Conservation (phyloP, 1,139 yeast genomes). For the Protomyces lactucae-debilis region DNA sequence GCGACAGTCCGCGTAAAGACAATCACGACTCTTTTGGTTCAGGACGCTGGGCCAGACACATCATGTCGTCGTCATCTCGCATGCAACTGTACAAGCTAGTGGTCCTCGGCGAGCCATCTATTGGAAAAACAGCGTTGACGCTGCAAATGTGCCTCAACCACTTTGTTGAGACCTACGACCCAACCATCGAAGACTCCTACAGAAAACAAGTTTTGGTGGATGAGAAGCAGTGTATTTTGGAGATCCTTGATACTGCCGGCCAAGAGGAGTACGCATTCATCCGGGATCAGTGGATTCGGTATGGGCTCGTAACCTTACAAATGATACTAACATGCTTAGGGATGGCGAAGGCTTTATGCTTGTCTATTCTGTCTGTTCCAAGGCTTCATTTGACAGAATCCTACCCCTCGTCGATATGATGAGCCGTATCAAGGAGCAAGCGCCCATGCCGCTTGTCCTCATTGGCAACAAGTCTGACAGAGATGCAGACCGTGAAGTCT, state of each 20-base stretch:
- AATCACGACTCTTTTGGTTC: background rate
- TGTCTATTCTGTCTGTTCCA: slow-evolving; percentile 86
- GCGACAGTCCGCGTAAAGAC: too few relatives aligned
- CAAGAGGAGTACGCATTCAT: slow-evolving; percentile 96
- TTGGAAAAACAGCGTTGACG: slow-evolving; percentile 56
- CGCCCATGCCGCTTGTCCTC: slow-evolving; percentile 45
- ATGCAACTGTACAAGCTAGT: slow-evolving; percentile 59
- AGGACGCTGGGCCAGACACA: background rate
- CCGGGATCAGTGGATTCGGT: slow-evolving; percentile 79
- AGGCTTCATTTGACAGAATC: slow-evolving; percentile 75
- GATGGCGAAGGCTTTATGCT: slow-evolving; percentile 71
- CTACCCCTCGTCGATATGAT: slow-evolving; percentile 83
- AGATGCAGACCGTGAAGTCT: slow-evolving; percentile 65
- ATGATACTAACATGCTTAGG: background rate
- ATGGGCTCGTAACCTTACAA: background rate
- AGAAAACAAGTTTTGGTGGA: slow-evolving; percentile 88
- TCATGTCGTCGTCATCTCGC: slow-evolving; percentile 15
- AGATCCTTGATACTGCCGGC: slow-evolving; percentile 95
- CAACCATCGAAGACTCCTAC: slow-evolving; percentile 95
- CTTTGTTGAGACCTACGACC: slow-evolving; percentile 65
- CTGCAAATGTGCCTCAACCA: slow-evolving; percentile 31
- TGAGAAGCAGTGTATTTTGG: slow-evolving; percentile 85
- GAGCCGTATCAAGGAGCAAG: slow-evolving; percentile 67
- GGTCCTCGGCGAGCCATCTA: slow-evolving; percentile 98
- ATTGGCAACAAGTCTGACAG: slow-evolving; percentile 82